phyloP scores from a whole-genome alignment of 2,329 filamentous ascomycete genomes.

The Fusarium sp. region DNA sequence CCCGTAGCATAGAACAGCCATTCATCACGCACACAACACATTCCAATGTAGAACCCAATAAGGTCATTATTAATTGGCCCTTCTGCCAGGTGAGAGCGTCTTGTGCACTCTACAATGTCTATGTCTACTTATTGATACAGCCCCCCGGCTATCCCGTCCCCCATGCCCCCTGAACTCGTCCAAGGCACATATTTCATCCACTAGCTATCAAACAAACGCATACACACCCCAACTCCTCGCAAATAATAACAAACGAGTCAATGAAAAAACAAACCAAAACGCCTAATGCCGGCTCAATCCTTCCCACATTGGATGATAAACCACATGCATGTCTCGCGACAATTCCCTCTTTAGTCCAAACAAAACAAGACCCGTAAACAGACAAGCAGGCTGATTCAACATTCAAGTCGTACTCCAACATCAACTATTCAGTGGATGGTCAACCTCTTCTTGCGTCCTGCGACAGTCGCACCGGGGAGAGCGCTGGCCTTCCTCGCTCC shows the following conservation, averaged over 20 bases:
- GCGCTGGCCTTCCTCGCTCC: conserved; percentile 19
- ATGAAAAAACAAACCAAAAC: conserved; percentile 8
- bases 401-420: neutral
- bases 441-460: conserved; percentile 27
- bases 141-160: neutral
- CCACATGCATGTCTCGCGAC: neutral
- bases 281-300: conserved; percentile 10
- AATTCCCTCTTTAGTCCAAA: neutral
- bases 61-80: neutral
- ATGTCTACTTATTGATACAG: neutral
- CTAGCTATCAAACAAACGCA: neutral
- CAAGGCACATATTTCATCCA: conserved; percentile 9
- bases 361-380: conserved; percentile 2
- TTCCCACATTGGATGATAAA: conserved; percentile 6
- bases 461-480: neutral
- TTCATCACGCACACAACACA: neutral
- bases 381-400: neutral
- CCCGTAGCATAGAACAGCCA: neutral
- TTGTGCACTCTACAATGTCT: neutral
- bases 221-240: neutral
- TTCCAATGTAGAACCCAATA: neutral
- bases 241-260: conserved; percentile 12
- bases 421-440: conserved; percentile 26
- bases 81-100: neutral
- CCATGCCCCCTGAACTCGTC: neutral